These are phyloP conservation scores for Plectosphaerella cucumerina DNA, from an alignment of 2,329 filamentous ascomycete genomes.

Conservation along the genomic window DNA sequence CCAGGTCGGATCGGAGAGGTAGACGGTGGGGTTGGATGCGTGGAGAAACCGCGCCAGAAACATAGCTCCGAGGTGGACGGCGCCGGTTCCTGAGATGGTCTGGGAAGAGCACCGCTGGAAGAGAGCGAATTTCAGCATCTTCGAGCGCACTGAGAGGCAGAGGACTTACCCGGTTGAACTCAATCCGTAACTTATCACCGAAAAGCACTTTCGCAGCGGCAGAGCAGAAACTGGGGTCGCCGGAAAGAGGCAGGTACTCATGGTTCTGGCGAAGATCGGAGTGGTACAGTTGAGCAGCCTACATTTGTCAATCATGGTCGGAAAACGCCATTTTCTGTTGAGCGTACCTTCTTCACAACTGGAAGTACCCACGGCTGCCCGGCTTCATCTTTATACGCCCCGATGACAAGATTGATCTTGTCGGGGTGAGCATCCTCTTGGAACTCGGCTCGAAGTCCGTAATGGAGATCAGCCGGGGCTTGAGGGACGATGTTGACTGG, in stretches of 20 bases:
- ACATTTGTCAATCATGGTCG: no score
- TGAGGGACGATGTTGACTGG: constrained; percentile 73
- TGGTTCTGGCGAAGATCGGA: constrained; percentile 90
- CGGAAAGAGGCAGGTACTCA: constrained; percentile 96
- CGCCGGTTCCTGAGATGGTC: constrained; percentile 23
- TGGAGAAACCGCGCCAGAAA: constrained; percentile 62
- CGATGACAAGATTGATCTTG: constrained; percentile 12
- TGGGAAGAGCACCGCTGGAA: constrained; percentile 63
- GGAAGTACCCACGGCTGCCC: constrained; percentile 1
- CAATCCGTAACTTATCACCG: constrained; percentile 70
- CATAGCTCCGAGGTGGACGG: constrained; percentile 6
- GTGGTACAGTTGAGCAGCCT: constrained; percentile 89
- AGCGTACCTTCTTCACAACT: not conserved
- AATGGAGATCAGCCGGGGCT: constrained; percentile 92
- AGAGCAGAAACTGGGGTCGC: constrained; percentile 76
- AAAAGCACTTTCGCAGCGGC: constrained; percentile 90
- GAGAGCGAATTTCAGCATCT: not conserved
- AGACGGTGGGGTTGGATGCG: constrained; percentile 18
- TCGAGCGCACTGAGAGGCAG: not conserved
- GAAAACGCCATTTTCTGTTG: not conserved
- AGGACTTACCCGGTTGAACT: not conserved
- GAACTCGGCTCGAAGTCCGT: constrained; percentile 86
- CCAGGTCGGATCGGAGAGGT: constrained; percentile 25
- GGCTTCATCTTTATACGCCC: constrained; percentile 3
- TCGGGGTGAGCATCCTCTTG: constrained; percentile 69